Conservation (phyloP, 495 filamentous ascomycete species). For the Tuber borchii region DNA sequence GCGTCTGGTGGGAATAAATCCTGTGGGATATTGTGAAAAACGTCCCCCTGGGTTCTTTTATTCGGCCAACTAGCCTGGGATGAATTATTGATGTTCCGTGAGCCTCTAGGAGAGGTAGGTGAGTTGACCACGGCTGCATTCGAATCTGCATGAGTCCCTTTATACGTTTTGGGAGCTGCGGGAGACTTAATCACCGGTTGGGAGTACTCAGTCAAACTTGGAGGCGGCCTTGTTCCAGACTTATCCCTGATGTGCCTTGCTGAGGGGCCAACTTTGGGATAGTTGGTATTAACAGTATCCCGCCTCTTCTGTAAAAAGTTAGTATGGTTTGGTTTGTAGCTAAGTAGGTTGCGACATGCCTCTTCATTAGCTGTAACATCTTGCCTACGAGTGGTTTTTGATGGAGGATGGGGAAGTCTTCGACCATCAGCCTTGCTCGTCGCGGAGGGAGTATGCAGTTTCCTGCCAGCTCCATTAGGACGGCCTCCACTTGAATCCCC, state of each 20-base stretch:
- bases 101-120: neutral
- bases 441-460: neutral
- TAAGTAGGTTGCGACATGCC: neutral
- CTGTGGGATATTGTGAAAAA: neutral
- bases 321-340: neutral
- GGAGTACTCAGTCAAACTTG: neutral
- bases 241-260: neutral
- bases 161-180: neutral
- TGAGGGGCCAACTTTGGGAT: neutral
- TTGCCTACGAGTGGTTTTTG: neutral
- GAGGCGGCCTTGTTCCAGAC: neutral
- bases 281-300: neutral
- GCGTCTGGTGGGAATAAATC: slow-evolving; percentile 1
- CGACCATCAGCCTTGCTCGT: neutral
- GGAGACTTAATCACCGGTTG: neutral
- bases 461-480: neutral
- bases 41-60: neutral
- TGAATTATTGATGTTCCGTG: neutral
- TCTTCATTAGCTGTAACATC: neutral
- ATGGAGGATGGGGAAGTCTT: neutral
- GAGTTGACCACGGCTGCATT: neutral
- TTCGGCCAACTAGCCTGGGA: neutral
- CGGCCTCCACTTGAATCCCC: neutral
- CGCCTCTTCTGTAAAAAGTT: neutral
- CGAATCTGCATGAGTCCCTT: neutral